Conservation (phyloP, 1,284 basidiomycete species). For the Ganoderma resinaceum region DNA sequence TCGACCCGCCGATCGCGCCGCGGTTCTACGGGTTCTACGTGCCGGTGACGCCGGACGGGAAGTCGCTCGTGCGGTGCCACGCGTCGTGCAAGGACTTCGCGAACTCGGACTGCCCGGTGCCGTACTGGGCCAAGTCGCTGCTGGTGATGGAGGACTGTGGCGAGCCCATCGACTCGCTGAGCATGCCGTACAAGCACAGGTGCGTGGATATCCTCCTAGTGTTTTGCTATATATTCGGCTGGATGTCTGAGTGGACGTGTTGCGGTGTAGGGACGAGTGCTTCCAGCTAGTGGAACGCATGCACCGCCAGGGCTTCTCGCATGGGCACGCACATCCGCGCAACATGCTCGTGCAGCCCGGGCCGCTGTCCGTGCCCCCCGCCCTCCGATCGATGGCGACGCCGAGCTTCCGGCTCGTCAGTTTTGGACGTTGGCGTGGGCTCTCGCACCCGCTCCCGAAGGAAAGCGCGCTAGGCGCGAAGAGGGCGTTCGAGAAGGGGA, state of each 20-base stretch:
- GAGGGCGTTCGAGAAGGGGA: slow-evolving; percentile 16
- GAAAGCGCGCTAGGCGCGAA: slow-evolving; percentile 8
- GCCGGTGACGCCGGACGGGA: slow-evolving; percentile 31
- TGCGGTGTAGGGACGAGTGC: slow-evolving; percentile 45
- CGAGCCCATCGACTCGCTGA: slow-evolving; percentile 36
- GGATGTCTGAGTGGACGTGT: neutral
- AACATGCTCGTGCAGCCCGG: slow-evolving; percentile 57
- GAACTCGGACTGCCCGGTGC: slow-evolving; percentile 20
- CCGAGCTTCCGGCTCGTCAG: slow-evolving; percentile 59
- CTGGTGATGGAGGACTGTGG: slow-evolving; percentile 61
- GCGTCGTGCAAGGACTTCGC: slow-evolving; percentile 19
- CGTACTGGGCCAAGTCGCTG: slow-evolving; percentile 47
- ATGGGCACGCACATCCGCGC: slow-evolving; percentile 48
- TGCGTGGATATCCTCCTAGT: slow-evolving; percentile 22
- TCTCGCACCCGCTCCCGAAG: neutral
- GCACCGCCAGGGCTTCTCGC: slow-evolving; percentile 48
- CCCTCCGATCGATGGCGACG: slow-evolving; percentile 30
- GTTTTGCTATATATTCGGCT: neutral
- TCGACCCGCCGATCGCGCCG: slow-evolving; percentile 54
- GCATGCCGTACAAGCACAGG: slow-evolving; percentile 44
- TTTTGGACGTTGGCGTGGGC: slow-evolving; percentile 46
- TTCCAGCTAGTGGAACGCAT: slow-evolving; percentile 50
- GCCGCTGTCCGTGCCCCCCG: slow-evolving; percentile 45
- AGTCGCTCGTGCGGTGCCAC: slow-evolving; percentile 12
- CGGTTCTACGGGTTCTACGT: slow-evolving; percentile 62